These are phyloP conservation scores for Hamamelis virginiana DNA, from an alignment of 164 flowering plant species.

Conservation along the genomic window DNA sequence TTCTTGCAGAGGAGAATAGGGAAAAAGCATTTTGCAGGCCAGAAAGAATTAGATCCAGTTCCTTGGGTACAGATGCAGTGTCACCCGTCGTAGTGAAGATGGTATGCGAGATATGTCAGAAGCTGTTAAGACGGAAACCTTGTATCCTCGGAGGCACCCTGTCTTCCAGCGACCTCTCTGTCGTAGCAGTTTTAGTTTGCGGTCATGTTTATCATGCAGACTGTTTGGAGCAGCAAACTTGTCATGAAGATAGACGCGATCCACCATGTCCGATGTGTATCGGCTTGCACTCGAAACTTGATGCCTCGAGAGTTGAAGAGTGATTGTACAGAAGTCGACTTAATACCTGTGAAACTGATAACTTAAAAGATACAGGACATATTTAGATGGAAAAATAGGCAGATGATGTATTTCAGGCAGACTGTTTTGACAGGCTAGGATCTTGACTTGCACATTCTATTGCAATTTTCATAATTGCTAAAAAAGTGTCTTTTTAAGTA, in stretches of 20 bases:
- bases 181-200: conserved; percentile 66
- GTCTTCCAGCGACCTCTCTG: conserved; percentile 34
- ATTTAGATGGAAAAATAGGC: no score
- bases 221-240: conserved; percentile 57
- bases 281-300: conserved; percentile 11
- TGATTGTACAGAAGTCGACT: conserved; percentile 9
- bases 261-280: conserved; percentile 61
- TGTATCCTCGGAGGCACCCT: conserved; percentile 18
- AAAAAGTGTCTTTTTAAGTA: no score
- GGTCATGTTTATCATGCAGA: conserved; percentile 71
- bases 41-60: conserved; percentile 41
- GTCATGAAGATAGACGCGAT: conserved; percentile 38
- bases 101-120: conserved; percentile 54
- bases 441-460: no score
- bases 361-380: neutral
- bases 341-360: neutral
- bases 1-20: conserved; percentile 25
- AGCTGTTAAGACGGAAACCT: conserved; percentile 39
- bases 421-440: no score
- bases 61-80: conserved; percentile 24
- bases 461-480: no score
- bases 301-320: conserved; percentile 13
- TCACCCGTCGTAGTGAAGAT: conserved; percentile 32
- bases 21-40: conserved; percentile 32
- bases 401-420: no score